These are phyloP conservation scores for Trypanosomatidae sp. DNA, from an alignment of 208 protist genomes.

Conservation along the genomic window DNA sequence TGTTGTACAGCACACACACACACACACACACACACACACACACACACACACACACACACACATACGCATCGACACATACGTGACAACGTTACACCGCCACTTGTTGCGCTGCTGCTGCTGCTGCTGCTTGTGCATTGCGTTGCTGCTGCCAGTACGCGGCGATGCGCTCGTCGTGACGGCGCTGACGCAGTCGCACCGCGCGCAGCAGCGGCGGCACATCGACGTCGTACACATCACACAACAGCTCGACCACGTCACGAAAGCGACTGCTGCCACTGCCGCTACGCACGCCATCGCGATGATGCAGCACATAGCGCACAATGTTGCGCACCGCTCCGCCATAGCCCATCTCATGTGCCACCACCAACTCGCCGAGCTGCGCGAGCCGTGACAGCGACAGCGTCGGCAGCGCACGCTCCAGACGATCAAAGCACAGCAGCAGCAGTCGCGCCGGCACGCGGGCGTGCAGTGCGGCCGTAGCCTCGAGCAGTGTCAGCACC, in stretches of 20 bases:
- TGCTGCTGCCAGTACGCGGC: conserved; percentile 9
- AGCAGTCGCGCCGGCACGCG: conserved; percentile 27
- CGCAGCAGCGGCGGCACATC: conserved; percentile 40
- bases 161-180: conserved; percentile 20
- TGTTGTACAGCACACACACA: no score
- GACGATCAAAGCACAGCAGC: conserved; percentile 29
- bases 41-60: no score
- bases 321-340: conserved; percentile 30
- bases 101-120: no score
- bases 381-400: conserved; percentile 40
- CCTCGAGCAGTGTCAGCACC: conserved; percentile 43
- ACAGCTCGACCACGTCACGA: conserved; percentile 28
- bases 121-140: no score
- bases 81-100: no score
- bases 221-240: conserved; percentile 75
- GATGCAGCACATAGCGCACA: conserved; percentile 58
- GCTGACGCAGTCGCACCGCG: conserved; percentile 25
- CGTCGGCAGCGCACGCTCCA: conserved; percentile 35
- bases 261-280: conserved; percentile 14
- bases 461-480: conserved; percentile 28
- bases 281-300: conserved; percentile 31
- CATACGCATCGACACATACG: no score
- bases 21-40: no score
- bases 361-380: conserved; percentile 27
- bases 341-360: conserved; percentile 81